Conservation (phyloP, 805 yeast species). For the Zygoascus ofunaensis region DNA sequence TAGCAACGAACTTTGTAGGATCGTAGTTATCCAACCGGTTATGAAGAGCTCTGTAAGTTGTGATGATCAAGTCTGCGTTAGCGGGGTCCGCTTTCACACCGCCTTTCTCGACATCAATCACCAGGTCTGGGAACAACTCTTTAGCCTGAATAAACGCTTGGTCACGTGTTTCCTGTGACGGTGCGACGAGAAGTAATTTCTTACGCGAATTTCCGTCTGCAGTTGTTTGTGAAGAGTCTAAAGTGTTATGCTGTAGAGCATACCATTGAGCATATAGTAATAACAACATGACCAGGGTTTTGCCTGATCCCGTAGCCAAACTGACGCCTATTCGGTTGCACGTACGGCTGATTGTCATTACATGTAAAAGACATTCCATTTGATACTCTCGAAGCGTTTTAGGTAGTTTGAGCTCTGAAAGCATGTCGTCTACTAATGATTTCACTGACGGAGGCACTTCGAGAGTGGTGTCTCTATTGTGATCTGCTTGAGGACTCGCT, state of each 20-base stretch:
- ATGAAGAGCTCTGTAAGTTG: constrained; percentile 61
- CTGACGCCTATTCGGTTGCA: constrained; percentile 68
- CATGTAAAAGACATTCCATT: constrained; percentile 51
- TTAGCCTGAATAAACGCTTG: constrained; percentile 55
- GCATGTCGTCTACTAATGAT: not conserved
- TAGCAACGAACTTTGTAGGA: constrained; percentile 55
- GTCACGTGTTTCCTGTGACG: constrained; percentile 64
- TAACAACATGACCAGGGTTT: constrained; percentile 50
- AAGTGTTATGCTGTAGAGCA: not conserved
- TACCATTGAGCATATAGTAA: not conserved
- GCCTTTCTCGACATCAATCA: constrained; percentile 66
- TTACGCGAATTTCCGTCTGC: constrained; percentile 2
- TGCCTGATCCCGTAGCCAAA: constrained; percentile 92
- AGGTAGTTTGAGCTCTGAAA: not conserved
- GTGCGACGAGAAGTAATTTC: constrained; percentile 58
- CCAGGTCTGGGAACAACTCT: constrained; percentile 39
- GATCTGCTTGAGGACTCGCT: no score
- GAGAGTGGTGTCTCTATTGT: no score
- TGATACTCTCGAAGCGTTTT: constrained; percentile 48
- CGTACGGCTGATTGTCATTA: constrained; percentile 38
- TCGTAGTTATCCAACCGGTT: constrained; percentile 41
- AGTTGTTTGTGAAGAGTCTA: no score
- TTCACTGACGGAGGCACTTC: not conserved
- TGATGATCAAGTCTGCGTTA: constrained; percentile 57
- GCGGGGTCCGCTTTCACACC: constrained; percentile 32